Base-by-base conservation (phyloP, 1,284 basidiomycete genomes). In the Lentinus polychrous region DNA sequence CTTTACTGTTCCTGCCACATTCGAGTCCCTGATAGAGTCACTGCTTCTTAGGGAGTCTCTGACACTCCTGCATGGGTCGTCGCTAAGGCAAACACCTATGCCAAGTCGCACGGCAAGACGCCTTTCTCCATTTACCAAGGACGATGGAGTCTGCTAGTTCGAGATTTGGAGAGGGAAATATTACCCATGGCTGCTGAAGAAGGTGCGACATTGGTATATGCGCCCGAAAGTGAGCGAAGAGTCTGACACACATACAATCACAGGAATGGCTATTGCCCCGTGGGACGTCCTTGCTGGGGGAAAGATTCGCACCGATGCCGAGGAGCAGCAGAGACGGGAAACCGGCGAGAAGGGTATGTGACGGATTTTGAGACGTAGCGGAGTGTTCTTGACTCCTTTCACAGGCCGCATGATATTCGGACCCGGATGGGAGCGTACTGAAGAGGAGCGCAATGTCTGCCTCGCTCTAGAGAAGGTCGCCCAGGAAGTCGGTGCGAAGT, bases 61-160 rank as follows among this genome's bases (percentile, higher is more conserved):
- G 53, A 55, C 20, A 17, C 51, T 2, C 56, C 53, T 2, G 56
- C 53, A 6, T 57, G 53, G 56, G 35, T 48, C 20, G 53, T 54
- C 5, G 8, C 48, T 15, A 43, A 48, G 23, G 53, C 48, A 14
- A 50, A 52, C 34, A 44, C 46, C n/a, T 54, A 54, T 24, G 51
- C 48, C 14, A 47, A 61, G 4, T 65, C 67, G 27, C 65, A 73
- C 36, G 71, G 69, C 11, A 64, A 73, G 54, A 68, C 69, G 0
- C 73, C 69, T 1, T 77, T 76, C 51, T 61, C 65, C 8, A 62
- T 78, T 46, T 77, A 78, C 53, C 74, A 77, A 54, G 75, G 75
- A 14, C 48, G 50, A 31, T 77, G 75, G 74, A 73, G 65, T 44
- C 60, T 73, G 7, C 58, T 71, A 47, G 42, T 62, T 5, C 65